phyloP scores from a whole-genome alignment of 169 alveolate genomes.

The Perkinsus olseni region DNA sequence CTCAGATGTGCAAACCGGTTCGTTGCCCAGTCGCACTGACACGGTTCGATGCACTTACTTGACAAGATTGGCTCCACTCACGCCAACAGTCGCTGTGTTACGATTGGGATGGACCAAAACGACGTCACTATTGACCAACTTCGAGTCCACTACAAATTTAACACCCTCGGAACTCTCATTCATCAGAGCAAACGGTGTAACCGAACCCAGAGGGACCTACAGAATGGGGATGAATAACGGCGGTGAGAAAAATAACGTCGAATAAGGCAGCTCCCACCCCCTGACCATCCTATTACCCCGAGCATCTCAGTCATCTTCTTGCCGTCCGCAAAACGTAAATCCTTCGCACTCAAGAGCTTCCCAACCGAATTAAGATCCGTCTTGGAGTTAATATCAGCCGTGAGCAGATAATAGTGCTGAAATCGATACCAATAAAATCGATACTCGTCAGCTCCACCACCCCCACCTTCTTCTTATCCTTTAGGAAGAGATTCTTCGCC shows the following conservation, averaged over 20 bases:
- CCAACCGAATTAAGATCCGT: slow-evolving; percentile 46
- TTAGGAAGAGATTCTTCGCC: neutral
- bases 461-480: neutral
- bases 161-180: slow-evolving; percentile 27
- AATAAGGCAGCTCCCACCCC: too few relatives aligned
- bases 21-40: neutral
- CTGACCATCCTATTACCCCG: neutral
- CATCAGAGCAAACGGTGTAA: slow-evolving; percentile 58
- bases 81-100: slow-evolving; percentile 36
- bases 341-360: slow-evolving; percentile 43
- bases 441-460: too few relatives aligned
- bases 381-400: neutral
- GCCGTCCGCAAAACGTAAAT: slow-evolving; percentile 59
- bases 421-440: too few relatives aligned
- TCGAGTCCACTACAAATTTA: slow-evolving; percentile 4
- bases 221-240: neutral
- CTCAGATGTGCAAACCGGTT: neutral
- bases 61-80: slow-evolving; percentile 31
- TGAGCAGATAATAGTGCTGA: neutral
- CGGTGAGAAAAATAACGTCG: neutral
- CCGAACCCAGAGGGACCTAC: slow-evolving; percentile 50
- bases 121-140: slow-evolving; percentile 27
- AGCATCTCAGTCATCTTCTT: slow-evolving; percentile 41
- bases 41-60: slow-evolving; percentile 27
- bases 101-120: slow-evolving; percentile 31